Conservation (phyloP, 2,329 filamentous ascomycete species). For the Colletotrichum sp. region DNA sequence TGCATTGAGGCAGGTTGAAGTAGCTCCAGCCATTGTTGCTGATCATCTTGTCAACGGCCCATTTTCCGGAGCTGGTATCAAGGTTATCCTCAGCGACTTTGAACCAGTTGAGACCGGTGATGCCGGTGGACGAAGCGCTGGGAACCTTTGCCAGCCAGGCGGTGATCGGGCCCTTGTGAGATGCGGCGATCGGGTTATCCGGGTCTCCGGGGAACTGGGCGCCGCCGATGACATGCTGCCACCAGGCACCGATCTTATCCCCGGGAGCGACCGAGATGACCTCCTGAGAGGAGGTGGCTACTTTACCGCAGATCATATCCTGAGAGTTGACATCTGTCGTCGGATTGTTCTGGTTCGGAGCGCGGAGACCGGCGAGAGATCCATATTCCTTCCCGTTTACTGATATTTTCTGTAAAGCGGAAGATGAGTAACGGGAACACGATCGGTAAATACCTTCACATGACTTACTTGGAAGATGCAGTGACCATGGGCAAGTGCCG, state of each 20-base stretch:
- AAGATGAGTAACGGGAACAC: not conserved
- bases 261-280: conserved; percentile 56
- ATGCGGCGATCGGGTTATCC: conserved; percentile 59
- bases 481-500: not conserved
- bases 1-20: conserved; percentile 54
- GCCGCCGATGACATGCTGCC: conserved; percentile 60
- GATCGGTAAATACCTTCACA: not conserved
- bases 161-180: conserved; percentile 60
- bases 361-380: conserved; percentile 15
- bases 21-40: conserved; percentile 49
- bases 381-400: conserved; percentile 18
- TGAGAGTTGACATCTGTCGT: conserved; percentile 53
- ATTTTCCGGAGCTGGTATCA: conserved; percentile 44
- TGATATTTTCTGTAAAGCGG: not conserved
- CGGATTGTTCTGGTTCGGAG: conserved; percentile 50
- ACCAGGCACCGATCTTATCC: conserved; percentile 56
- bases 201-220: conserved; percentile 52
- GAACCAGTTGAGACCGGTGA: conserved; percentile 35
- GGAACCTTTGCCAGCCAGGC: conserved; percentile 59
- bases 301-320: conserved; percentile 55
- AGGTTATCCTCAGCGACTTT: conserved; percentile 54
- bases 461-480: conserved; percentile 16
- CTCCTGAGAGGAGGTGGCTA: conserved; percentile 42
- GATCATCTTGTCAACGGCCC: conserved; percentile 54
- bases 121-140: conserved; percentile 49